Evolutionary conservation across 176 grass and related monocot species (phyloP).

Genomic region (Oryza brachyantha): DNA sequence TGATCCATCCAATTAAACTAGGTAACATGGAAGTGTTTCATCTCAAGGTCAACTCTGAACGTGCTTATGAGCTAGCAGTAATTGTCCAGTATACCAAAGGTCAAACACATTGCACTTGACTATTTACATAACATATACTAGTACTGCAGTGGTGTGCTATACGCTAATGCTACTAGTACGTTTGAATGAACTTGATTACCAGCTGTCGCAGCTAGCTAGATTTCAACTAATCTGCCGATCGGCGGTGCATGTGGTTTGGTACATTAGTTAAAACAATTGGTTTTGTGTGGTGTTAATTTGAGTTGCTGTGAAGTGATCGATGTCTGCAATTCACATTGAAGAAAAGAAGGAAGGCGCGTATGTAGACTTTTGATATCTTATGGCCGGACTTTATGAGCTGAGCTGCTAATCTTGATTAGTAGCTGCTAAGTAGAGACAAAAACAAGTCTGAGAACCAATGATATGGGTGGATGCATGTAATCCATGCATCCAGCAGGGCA

Average conservation of each 20-base stretch:
- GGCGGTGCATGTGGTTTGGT: not conserved
- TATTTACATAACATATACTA: no score
- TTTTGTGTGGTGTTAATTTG: not conserved
- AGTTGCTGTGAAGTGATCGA: not conserved
- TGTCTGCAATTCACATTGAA: not conserved
- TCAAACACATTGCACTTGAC: no score
- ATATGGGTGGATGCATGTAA: not conserved
- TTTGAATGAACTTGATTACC: not conserved
- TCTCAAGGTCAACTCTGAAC: slow-evolving; percentile 37
- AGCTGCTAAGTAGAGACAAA: not conserved
- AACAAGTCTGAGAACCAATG: not conserved
- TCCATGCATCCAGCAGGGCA: no score
- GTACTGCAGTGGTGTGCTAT: no score
- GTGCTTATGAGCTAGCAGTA: no score
- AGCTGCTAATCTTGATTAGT: not conserved
- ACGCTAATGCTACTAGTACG: not conserved
- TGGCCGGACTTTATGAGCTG: not conserved
- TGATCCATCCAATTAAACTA: not conserved
- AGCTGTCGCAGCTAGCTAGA: no score
- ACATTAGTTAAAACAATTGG: not conserved
- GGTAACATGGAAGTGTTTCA: not conserved
- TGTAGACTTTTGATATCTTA: not conserved
- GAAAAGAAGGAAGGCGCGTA: not conserved
- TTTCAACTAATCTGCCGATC: no score
- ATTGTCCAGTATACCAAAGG: no score